Evolutionary conservation across 1,139 yeast species (phyloP).

Genomic region (Lodderomyces metapsilosis): DNA sequence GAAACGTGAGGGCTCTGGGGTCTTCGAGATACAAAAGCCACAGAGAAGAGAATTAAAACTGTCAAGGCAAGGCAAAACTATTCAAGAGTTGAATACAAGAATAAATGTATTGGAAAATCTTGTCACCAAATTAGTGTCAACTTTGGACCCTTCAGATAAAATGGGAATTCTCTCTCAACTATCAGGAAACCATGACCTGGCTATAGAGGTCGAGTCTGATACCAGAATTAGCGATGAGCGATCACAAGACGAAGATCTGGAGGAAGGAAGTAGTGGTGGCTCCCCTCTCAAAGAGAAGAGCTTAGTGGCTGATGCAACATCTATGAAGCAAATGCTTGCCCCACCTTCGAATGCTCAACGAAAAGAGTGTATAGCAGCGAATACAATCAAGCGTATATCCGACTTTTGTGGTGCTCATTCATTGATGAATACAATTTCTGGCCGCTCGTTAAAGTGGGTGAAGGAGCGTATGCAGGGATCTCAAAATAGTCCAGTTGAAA

Average conservation of each 20-base stretch:
- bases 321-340: slow-evolving; percentile 3
- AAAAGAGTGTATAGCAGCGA: slow-evolving; percentile 8
- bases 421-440: slow-evolving; percentile 18
- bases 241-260: slow-evolving; percentile 6
- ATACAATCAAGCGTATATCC: slow-evolving; percentile 9
- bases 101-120: slow-evolving; percentile 13
- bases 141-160: slow-evolving; percentile 10
- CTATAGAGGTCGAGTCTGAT: neutral
- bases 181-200: slow-evolving; percentile 1
- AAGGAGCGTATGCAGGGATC: slow-evolving; percentile 11
- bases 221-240: slow-evolving; percentile 6
- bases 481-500: slow-evolving; percentile 4
- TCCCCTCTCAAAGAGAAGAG: neutral
- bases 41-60: neutral
- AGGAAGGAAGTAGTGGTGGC: slow-evolving; percentile 5
- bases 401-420: slow-evolving; percentile 21
- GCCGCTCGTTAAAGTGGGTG: slow-evolving; percentile 19
- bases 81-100: slow-evolving; percentile 13
- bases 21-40: neutral
- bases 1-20: slow-evolving; percentile 7
- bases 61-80: slow-evolving; percentile 4
- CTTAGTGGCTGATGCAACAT: neutral
- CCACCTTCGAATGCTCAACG: slow-evolving; percentile 9
- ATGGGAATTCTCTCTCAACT: neutral
- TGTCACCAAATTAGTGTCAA: slow-evolving; percentile 10